Percentiles rank a stretch among this genome's conserved stretches.
These are phyloP conservation scores for Cladosporium sp. DNA, from an alignment of 2,329 filamentous ascomycete genomes.

Conservation along the genomic window DNA sequence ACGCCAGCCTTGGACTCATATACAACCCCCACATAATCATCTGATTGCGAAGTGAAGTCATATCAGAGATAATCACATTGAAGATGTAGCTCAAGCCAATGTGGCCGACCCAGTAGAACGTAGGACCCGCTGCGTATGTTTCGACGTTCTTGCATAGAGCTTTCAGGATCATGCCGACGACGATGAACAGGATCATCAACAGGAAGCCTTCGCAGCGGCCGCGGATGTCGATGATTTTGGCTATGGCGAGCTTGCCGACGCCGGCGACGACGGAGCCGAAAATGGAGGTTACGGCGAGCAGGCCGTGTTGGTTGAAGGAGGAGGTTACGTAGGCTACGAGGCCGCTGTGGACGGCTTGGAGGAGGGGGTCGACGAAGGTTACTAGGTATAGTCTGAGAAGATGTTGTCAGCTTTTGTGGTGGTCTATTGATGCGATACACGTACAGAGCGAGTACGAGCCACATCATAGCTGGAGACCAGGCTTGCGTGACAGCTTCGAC, in stretches of 20 bases:
- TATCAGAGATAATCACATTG: constrained; percentile 37
- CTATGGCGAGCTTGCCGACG: constrained; percentile 52
- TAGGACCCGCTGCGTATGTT: constrained; percentile 34
- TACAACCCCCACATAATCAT: constrained; percentile 33
- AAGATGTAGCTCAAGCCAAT: constrained; percentile 33
- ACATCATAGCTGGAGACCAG: constrained; percentile 41
- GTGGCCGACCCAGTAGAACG: constrained; percentile 34
- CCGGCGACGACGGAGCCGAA: constrained; percentile 40
- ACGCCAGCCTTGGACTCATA: constrained; percentile 35
- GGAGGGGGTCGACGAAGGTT: constrained; percentile 52
- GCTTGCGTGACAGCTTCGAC: constrained; percentile 44
- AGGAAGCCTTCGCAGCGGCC: constrained; percentile 66
- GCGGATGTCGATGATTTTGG: constrained; percentile 68
- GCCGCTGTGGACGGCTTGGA: constrained; percentile 44
- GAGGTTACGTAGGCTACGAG: constrained; percentile 44
- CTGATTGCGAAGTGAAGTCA: constrained; percentile 32
- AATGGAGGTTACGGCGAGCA: constrained; percentile 39
- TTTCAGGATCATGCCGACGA: constrained; percentile 36
- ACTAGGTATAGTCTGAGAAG: constrained; percentile 47
- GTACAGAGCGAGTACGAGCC: constrained; percentile 41
- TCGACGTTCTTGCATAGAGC: constrained; percentile 31
- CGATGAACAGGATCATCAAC: constrained; percentile 54
- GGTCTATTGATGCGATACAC: constrained; percentile 14
- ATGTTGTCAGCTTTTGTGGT: background rate
- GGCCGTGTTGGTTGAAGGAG: constrained; percentile 36